phyloP scores from a whole-genome alignment of 2,329 filamentous ascomycete species.

The Xylaria sp. region DNA sequence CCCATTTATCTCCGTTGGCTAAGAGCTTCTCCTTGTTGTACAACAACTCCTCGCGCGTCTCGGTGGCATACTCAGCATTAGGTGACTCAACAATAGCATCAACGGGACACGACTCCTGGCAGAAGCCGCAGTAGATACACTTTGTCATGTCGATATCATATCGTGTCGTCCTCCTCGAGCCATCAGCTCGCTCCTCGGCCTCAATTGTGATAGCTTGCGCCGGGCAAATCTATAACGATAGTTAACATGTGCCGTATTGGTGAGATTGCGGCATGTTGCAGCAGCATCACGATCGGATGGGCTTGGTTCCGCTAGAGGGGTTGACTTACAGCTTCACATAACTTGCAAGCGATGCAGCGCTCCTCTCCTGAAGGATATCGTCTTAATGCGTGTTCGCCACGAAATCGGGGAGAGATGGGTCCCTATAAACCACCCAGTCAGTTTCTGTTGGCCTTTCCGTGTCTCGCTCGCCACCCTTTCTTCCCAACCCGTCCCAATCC shows the following conservation, averaged over 20 bases:
- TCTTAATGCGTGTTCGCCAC: slow-evolving; percentile 95
- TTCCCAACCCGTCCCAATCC: not conserved
- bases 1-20: slow-evolving; percentile 94
- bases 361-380: slow-evolving; percentile 98
- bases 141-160: slow-evolving; percentile 99
- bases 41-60: slow-evolving; percentile 87
- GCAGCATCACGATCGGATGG: not conserved
- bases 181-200: slow-evolving; percentile 96
- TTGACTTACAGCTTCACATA: slow-evolving; percentile 83
- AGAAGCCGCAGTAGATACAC: slow-evolving; percentile 99
- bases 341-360: slow-evolving; percentile 99
- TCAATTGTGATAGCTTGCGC: slow-evolving; percentile 99
- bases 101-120: slow-evolving; percentile 98
- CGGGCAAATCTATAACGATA: slow-evolving; percentile 79
- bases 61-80: slow-evolving; percentile 72
- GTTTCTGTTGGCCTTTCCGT: slow-evolving; percentile 35
- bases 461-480: slow-evolving; percentile 1
- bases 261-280: not conserved
- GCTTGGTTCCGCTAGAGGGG: not conserved
- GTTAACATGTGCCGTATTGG: slow-evolving; percentile 21
- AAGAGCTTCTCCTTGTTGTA: slow-evolving; percentile 98
- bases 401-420: slow-evolving; percentile 96
- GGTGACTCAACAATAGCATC: slow-evolving; percentile 82
- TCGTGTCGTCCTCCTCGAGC: slow-evolving; percentile 91
- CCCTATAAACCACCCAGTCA: slow-evolving; percentile 63